Evolutionary conservation across 257 asterid genomes (phyloP), one percentile per base, ranked within the genome.

Genomic region (Fraxinus excelsior): DNA sequence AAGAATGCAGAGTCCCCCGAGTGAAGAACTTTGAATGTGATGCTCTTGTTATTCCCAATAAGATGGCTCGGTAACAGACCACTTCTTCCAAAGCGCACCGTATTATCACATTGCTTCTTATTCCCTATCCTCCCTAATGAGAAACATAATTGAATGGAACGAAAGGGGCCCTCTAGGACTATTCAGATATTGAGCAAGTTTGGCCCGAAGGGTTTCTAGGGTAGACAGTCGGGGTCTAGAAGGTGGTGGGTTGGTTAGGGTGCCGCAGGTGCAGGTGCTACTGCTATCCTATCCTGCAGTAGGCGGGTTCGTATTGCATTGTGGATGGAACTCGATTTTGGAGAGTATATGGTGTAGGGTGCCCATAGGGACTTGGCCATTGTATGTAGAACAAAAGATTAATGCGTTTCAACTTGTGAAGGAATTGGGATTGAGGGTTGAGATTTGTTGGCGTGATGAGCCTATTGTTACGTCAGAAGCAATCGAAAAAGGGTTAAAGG

Each of bases 241-340:
- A 70, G 70, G 87, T 91, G 0, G 85, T 81, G 5, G 32, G 32
- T 29, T 2, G 96, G 94, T 10, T 91, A n/a, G 96, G 92, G 82
- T 74, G 2, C 89, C 94, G 0, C 94, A 88, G 38, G 31, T 91
- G 0, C 94, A 88, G 38, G 31, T 91, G 46, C 78, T 73, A 0
- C 85, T 86, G 11, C 75, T 88, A 2, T 81, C 87, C 0, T 88
- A 91, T 2, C 51, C 67, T 1, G 80, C 96, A 0, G 79, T 89
- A 11, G 90, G 94, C 2, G 92, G 92, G 2, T 91, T 89, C 37
- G 87, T 87, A 3, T 91, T 90, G 1, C 94, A 89, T 56, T 91
- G 96, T 2, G 96, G 96, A 0, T 91, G 96, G 96, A 91, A 91
- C 67, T 89, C 94, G 1, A 81, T 73, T 68, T 72, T 89, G 74